These are phyloP conservation scores for Candida smagusa DNA, from an alignment of 1,139 yeast genomes.

Conservation along the genomic window DNA sequence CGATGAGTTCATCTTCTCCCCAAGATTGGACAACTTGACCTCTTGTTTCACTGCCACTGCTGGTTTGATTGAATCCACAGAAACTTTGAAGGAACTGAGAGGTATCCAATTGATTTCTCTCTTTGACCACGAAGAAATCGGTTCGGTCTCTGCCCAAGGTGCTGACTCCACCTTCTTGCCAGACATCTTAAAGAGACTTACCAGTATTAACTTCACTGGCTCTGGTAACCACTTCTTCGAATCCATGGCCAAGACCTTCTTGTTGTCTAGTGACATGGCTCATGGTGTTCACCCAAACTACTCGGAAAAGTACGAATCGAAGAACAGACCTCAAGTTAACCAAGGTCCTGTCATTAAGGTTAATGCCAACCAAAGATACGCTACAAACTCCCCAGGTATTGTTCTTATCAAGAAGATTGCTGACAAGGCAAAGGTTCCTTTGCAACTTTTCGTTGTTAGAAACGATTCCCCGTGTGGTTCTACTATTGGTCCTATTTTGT, in stretches of 20 bases:
- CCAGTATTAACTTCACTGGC: conserved; percentile 35
- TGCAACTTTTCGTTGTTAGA: conserved; percentile 82
- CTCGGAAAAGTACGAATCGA: conserved; percentile 65
- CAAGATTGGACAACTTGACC: conserved; percentile 88
- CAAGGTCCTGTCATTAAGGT: conserved; percentile 90
- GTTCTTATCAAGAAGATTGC: conserved; percentile 76
- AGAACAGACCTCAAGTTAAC: conserved; percentile 78
- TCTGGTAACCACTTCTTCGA: conserved; percentile 43
- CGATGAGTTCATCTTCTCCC: conserved; percentile 88
- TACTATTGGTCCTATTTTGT: conserved; percentile 91
- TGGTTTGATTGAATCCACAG: conserved; percentile 61
- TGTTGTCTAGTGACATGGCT: conserved; percentile 93
- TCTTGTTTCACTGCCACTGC: conserved; percentile 78
- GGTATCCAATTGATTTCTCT: conserved; percentile 73
- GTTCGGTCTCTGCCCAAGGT: conserved; percentile 92
- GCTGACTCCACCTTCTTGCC: conserved; percentile 91
- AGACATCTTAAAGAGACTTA: conserved; percentile 66
- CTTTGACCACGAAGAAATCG: conserved; percentile 95
- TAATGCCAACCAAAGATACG: conserved; percentile 93
- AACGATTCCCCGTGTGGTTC: conserved; percentile 96
- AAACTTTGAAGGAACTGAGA: conserved; percentile 38
- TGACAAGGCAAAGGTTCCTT: conserved; percentile 58
- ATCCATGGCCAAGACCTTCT: conserved; percentile 77
- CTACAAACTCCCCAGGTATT: conserved; percentile 89
- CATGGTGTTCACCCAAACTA: conserved; percentile 97